phyloP scores from a whole-genome alignment of 1,139 yeast genomes.

The Yamadazyma jaroonii region DNA sequence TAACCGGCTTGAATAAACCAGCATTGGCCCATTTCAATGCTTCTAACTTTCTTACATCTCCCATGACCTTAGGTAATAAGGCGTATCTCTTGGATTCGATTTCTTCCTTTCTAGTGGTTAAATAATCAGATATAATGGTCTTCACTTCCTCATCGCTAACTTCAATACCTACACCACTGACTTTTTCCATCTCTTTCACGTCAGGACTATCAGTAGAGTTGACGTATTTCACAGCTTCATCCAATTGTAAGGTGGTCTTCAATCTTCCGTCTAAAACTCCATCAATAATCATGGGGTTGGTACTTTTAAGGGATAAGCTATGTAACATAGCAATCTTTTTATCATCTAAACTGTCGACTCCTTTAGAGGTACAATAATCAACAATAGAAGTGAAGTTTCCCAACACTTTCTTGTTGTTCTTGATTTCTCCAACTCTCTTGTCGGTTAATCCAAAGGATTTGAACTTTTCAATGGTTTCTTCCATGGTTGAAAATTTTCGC shows the following conservation, averaged over 20 bases:
- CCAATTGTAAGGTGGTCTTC: slow-evolving; percentile 67
- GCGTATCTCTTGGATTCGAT: slow-evolving; percentile 79
- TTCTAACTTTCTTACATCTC: slow-evolving; percentile 70
- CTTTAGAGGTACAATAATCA: slow-evolving; percentile 14
- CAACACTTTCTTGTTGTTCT: slow-evolving; percentile 83
- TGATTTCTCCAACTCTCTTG: slow-evolving; percentile 66
- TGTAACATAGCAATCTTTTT: slow-evolving; percentile 67
- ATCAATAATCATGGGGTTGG: slow-evolving; percentile 51
- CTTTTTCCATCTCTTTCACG: slow-evolving; percentile 49
- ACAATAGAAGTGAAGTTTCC: slow-evolving; percentile 62
- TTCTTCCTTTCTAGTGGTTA: slow-evolving; percentile 54
- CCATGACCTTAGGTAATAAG: slow-evolving; percentile 70
- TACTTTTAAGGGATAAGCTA: slow-evolving; percentile 63
- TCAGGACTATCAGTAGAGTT: slow-evolving; percentile 39
- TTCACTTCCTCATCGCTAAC: slow-evolving; percentile 66
- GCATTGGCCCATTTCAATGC: slow-evolving; percentile 92
- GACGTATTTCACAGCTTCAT: slow-evolving; percentile 77
- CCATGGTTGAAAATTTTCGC: slow-evolving; percentile 10
- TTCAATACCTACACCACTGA: slow-evolving; percentile 80
- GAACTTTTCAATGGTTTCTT: slow-evolving; percentile 44
- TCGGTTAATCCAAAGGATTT: slow-evolving; percentile 68
- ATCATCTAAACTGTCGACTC: slow-evolving; percentile 38
- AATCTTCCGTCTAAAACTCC: slow-evolving; percentile 66
- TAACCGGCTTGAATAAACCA: slow-evolving; percentile 75
- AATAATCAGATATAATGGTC: slow-evolving; percentile 54